Evolutionary conservation across 352 stramenopile species (phyloP), one percentile per base, ranked within the genome.

Genomic region (Halophytophthora batemanensis): DNA sequence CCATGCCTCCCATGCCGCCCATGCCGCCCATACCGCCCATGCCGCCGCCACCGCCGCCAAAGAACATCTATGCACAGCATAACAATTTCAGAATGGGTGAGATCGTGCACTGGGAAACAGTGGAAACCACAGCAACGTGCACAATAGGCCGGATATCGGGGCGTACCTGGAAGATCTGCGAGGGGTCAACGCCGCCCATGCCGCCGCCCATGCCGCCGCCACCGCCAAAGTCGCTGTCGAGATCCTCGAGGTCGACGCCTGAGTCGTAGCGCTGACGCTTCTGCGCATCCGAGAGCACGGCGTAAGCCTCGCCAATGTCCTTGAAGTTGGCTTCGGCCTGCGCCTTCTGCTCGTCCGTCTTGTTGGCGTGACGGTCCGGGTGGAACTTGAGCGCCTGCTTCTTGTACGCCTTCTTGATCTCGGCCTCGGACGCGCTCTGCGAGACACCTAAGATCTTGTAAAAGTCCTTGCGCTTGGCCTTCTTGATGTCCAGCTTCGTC

Each of bases 391-490:
- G 75, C 25, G 96, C 93, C 51, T 78, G 57, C 70, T 95, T 96
- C 59, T 95, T 87, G 76, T 98, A 99, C 5, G 97, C 93, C 67
- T 98, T 99, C 78, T 99, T 99, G 54, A 99, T 98, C 61, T 99
- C 94, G 2, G 73, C 74, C 29, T 97, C 82, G 6, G 81, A 86
- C 12, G 95, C 79, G 44, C 38, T 79, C 64, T 90, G 83, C 12
- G 70, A 46, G 18, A 93, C 93, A 45, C 86, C 84, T 56, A 93
- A 56, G 46, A 93, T 95, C 63, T 96, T 95, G 77, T 99, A 99
- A 38, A 97, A 98, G 69, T 98, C 87, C 66, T 98, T 98, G 56
- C 92, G 78, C 61, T 96, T 96, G n/a, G 90, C 86, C 70, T 96
- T 90, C 79, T 98, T 98, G 13, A 98, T 66, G 49, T 96, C 84